Percentiles rank a stretch among this genome's conserved stretches.
Evolutionary conservation across 192 early-diverging fungal genomes (phyloP).

Genomic region (Coemansia sp.): DNA sequence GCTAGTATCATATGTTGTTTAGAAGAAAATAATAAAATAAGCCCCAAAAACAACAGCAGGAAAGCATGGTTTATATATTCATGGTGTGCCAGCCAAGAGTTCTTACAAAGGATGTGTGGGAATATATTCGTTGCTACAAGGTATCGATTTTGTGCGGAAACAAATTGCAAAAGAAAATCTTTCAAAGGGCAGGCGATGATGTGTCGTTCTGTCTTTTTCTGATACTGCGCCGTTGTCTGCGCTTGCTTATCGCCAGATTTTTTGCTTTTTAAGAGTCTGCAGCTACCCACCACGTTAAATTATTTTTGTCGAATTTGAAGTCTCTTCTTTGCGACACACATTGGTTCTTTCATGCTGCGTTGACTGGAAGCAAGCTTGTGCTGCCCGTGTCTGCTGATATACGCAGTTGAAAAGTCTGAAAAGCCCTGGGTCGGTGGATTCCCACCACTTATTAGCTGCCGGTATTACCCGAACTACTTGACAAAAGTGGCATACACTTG

Average conservation of each 20-base stretch:
- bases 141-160: background rate
- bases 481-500: too few relatives aligned
- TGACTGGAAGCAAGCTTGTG: background rate
- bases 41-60: background rate
- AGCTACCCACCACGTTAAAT: background rate
- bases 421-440: too few relatives aligned
- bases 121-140: background rate
- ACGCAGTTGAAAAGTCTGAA: background rate
- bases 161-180: background rate
- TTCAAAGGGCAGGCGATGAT: background rate
- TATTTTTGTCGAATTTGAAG: background rate
- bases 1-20: too few relatives aligned
- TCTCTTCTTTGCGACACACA: background rate
- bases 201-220: background rate
- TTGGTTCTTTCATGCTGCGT: background rate
- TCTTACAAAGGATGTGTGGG: background rate
- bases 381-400: background rate
- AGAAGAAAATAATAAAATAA: background rate
- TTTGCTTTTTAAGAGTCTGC: background rate
- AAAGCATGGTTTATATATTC: background rate
- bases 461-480: too few relatives aligned
- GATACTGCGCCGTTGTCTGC: background rate
- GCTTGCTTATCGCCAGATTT: background rate
- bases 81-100: background rate
- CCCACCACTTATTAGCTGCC: too few relatives aligned